Base-by-base conservation (phyloP, 768 basidiomycete genomes). In the Tulasnella sp. region DNA sequence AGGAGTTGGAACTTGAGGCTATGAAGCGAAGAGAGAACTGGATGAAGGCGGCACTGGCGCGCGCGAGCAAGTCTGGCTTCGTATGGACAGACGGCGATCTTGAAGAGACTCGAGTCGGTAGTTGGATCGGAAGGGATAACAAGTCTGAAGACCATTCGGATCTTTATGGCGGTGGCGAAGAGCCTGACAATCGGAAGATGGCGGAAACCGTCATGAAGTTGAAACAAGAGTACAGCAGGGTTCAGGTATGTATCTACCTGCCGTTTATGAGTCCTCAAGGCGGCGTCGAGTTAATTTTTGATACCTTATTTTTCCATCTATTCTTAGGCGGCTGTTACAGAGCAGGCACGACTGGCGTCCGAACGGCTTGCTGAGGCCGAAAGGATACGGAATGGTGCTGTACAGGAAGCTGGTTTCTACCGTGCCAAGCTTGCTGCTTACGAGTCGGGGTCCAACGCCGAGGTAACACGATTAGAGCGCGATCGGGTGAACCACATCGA, bases 341-440 rank as follows among this genome's bases (percentile, higher is more conserved):
- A 82, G 53, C 90, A 94, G 70, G 86, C 88, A 1, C 81, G 78
- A 46, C 76, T 77, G 53, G 80, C 84, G 2, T 90, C 92, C 2
- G 84, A 88, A 44, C 83, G 82, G 42, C 70, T 96, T 9, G 76
- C 80, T 2, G 87, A 91, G 53, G 85, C 88, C 0, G 90, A 93
- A 63, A 80, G 86, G 52, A 71, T 82, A 63, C 84, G 85, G 62
- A 70, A 76, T 5, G 83, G 80, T 44, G 96, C 96, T 1, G 72
- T 87, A 7, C 90, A 98, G 70, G 96, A 99, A 71, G 87, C 93
- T 2, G 90, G 92, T 0, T 97, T 87, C 73, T 96, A 92, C 69
- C 89, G 93, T 51, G 89, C 93, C 49, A 97, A 98, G 72, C 74
- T 94, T n/a, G 79, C 83, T 2, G 92, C 94, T 0, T 72, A 90